Evolutionary conservation across 2,329 filamentous ascomycete species (phyloP), one percentile per base, ranked within the genome.

Genomic region (Claviceps capensis): DNA sequence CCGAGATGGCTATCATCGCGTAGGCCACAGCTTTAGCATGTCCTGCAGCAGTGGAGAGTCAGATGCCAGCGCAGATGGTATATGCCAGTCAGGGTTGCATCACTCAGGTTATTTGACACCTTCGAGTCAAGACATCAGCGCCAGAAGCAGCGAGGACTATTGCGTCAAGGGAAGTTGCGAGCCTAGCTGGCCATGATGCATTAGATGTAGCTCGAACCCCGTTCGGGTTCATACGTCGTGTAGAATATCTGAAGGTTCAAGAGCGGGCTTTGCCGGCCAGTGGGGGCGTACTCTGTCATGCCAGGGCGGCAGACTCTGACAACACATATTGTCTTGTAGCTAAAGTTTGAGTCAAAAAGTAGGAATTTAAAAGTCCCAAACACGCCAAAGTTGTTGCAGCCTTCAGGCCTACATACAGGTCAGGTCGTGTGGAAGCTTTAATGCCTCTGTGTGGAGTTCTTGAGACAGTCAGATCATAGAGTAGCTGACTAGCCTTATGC

Each of bases 31-130:
- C 49, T 47, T 55, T 34, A 58, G 52, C 45, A 52, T 55, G 16
- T 54, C 49, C 50, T 55, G 55, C 53, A 53, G 53, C 48, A 51
- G 51, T 49, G 49, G 43, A 46, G 53, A 54, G 40, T 53, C 53
- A 37, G 51, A 54, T 37, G 36, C 36, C 37, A 51, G 48, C 45
- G 48, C 30, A 38, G 51, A 51, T 37, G 51, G 30, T 19, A 19
- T 30, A 23, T 40, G 49, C 42, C 45, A 44, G 38, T 38, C 42
- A 16, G 42, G 19, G 13, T 30, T 43, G 23, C 43, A 30, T 43
- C 26, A 19, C 22, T 36, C 42, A 34, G 36, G 46, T n/a, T 41
- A 47, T 9, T 37, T 43, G 34, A 52, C 40, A 19, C 38, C 47
- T 16, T 34, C 22, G 46, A 44, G 42, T 30, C 47, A 38, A 41